Conservation (phyloP, 805 yeast species). For the Starmera amethionina region DNA sequence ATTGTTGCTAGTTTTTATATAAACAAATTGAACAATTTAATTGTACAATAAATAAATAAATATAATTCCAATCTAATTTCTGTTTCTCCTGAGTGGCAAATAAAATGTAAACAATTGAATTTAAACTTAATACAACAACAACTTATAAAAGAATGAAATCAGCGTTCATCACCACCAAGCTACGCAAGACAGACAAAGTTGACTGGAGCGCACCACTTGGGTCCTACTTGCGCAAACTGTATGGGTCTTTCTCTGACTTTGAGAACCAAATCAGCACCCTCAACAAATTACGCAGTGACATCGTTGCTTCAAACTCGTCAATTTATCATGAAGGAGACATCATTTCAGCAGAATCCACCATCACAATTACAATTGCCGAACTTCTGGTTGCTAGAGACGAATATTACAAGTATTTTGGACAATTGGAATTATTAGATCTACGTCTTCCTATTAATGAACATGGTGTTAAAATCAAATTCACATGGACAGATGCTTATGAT, state of each 20-base stretch:
- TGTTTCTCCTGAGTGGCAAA: no score
- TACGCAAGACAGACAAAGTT: slow-evolving; percentile 40
- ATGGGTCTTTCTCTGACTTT: slow-evolving; percentile 54
- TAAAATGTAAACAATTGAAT: no score
- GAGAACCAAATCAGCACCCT: slow-evolving; percentile 44
- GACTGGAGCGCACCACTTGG: slow-evolving; percentile 61
- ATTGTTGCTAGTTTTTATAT: no score
- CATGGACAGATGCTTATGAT: slow-evolving; percentile 74
- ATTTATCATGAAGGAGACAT: background rate
- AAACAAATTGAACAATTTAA: no score
- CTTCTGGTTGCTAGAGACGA: slow-evolving; percentile 36
- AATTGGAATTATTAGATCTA: slow-evolving; percentile 68
- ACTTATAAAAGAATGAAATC: slow-evolving; percentile 12
- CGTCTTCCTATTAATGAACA: slow-evolving; percentile 58
- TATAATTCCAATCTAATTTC: no score
- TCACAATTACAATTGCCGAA: background rate
- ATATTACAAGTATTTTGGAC: slow-evolving; percentile 66
- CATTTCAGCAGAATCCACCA: background rate
- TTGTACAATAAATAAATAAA: no score
- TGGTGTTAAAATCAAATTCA: slow-evolving; percentile 51
- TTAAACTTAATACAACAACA: no score
- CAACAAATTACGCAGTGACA: slow-evolving; percentile 50
- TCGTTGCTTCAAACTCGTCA: slow-evolving; percentile 35
- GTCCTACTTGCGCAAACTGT: slow-evolving; percentile 45
- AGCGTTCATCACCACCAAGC: slow-evolving; percentile 13